Conservation (phyloP, 345 rosid species). For the Gynandropsis gynandra region DNA sequence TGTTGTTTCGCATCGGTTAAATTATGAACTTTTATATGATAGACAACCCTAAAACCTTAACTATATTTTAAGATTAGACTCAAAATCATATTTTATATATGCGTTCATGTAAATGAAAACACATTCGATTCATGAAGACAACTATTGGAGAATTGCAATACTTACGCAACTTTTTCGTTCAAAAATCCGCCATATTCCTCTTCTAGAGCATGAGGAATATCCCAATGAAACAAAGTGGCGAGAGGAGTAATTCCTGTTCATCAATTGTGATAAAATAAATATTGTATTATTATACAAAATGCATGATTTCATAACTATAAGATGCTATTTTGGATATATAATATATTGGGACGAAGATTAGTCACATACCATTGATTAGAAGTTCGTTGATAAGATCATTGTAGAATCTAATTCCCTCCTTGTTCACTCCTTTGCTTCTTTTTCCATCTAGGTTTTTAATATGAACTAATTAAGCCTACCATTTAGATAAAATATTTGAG, state of each 20-base stretch:
- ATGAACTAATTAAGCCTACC: constrained; percentile 3
- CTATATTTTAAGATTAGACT: background rate
- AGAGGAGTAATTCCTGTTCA: constrained; percentile 42
- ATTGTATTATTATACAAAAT: too few species aligned
- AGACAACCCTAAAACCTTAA: too few species aligned
- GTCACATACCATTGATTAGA: constrained; percentile 30
- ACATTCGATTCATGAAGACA: too few species aligned
- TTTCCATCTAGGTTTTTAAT: constrained; percentile 30
- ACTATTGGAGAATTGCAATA: too few species aligned
- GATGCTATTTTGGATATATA: background rate
- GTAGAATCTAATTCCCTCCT: constrained; percentile 41
- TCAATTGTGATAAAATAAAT: too few species aligned
- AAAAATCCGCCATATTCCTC: constrained; percentile 53
- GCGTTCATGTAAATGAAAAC: background rate
- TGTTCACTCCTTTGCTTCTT: constrained; percentile 39
- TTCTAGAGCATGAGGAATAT: constrained; percentile 53
- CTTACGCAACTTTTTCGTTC: constrained; percentile 43
- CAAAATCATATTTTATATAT: background rate
- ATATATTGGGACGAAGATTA: background rate
- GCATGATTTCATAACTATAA: background rate
- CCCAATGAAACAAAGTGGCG: constrained; percentile 53
- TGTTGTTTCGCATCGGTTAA: too few species aligned
- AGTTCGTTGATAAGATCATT: constrained; percentile 49
- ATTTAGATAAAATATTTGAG: too few species aligned
- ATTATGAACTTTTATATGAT: constrained; percentile 2